phyloP scores from a whole-genome alignment of 495 filamentous ascomycete genomes.

The Trichocladium uniseriatum region DNA sequence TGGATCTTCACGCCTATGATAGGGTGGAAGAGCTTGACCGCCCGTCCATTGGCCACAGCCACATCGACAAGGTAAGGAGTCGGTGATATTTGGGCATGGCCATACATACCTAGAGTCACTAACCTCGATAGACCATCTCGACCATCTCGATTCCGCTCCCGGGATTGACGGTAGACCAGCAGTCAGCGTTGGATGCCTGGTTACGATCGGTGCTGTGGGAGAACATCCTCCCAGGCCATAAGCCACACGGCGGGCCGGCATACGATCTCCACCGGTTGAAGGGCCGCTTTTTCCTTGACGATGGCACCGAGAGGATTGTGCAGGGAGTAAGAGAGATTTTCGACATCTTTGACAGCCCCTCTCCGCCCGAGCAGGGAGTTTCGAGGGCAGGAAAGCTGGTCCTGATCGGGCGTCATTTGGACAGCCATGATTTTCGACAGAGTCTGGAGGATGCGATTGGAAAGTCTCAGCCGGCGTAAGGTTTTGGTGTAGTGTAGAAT shows the following conservation, averaged over 20 bases:
- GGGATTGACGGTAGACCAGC: slow-evolving; percentile 39
- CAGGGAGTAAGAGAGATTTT: slow-evolving; percentile 93
- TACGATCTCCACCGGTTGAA: slow-evolving; percentile 84
- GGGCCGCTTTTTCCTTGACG: slow-evolving; percentile 53
- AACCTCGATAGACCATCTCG: slow-evolving; percentile 61
- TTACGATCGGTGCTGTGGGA: slow-evolving; percentile 81
- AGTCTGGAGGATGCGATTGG: slow-evolving; percentile 25
- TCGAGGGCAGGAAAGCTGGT: slow-evolving; percentile 60
- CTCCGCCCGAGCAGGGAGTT: slow-evolving; percentile 9
- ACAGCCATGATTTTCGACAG: slow-evolving; percentile 34
- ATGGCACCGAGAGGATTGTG: slow-evolving; percentile 62
- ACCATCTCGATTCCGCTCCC: slow-evolving; percentile 63
- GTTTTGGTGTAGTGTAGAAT: not conserved
- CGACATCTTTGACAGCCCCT: slow-evolving; percentile 65
- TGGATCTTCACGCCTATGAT: slow-evolving; percentile 93
- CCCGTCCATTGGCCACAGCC: slow-evolving; percentile 58
- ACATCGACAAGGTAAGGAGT: slow-evolving; percentile 68
- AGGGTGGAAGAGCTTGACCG: slow-evolving; percentile 59
- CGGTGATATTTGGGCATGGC: no score
- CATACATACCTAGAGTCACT: no score
- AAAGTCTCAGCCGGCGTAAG: not conserved
- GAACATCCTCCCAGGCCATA: slow-evolving; percentile 45
- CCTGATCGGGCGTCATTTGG: slow-evolving; percentile 64
- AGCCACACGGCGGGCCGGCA: slow-evolving; percentile 5
- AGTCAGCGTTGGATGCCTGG: slow-evolving; percentile 67